Conservation (phyloP, 2,329 filamentous ascomycete genomes). For the Fusarium brachygibbosum region DNA sequence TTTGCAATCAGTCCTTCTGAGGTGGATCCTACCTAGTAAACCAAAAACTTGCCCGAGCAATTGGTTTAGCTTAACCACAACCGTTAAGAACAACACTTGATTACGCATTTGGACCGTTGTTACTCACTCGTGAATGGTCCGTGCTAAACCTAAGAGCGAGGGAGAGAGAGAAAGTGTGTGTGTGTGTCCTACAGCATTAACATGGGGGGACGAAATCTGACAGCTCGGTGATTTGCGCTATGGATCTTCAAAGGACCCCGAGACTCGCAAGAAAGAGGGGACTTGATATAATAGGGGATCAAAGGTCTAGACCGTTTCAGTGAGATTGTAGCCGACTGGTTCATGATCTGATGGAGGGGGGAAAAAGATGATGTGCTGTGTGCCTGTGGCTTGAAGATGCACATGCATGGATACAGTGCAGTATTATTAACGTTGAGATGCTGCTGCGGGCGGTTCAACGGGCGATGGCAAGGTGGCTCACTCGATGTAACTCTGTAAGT, state of each 20-base stretch:
- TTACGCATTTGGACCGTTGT: background rate
- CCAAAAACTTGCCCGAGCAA: background rate
- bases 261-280: slow-evolving; percentile 2
- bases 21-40: background rate
- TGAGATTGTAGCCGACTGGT: slow-evolving; percentile 31
- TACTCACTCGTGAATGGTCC: slow-evolving; percentile 9
- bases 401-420: slow-evolving; percentile 1
- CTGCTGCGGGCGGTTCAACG: slow-evolving; percentile 30
- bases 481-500: slow-evolving; percentile 10
- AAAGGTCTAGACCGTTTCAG: slow-evolving; percentile 31
- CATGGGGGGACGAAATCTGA: slow-evolving; percentile 22
- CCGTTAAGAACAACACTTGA: slow-evolving; percentile 18
- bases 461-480: background rate
- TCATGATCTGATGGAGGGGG: slow-evolving; percentile 41
- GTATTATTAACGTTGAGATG: slow-evolving; percentile 8
- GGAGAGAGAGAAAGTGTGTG: background rate
- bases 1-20: slow-evolving; percentile 33
- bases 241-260: slow-evolving; percentile 20
- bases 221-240: slow-evolving; percentile 37
- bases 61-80: slow-evolving; percentile 21
- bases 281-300: slow-evolving; percentile 2
- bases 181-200: slow-evolving; percentile 25
- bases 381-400: slow-evolving; percentile 8
- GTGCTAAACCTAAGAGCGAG: slow-evolving; percentile 4
- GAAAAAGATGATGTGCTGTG: slow-evolving; percentile 1